A percentile compares a stretch with the other conserved stretches of the same genome.
phyloP scores from a whole-genome alignment of 805 yeast genomes.

The Candida sphagnicola region DNA sequence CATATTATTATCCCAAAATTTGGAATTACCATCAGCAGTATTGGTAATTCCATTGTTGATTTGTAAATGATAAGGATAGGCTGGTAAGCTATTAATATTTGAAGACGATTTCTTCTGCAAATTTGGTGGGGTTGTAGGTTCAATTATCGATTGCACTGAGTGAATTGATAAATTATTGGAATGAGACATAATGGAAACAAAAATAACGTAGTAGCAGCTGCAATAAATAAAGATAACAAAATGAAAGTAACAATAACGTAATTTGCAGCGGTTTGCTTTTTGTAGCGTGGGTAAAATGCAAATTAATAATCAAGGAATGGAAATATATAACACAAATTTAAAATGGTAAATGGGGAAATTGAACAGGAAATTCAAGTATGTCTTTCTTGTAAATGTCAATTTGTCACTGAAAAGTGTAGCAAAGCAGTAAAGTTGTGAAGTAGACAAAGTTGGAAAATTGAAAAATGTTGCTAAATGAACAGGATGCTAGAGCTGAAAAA shows the following conservation, averaged over 20 bases:
- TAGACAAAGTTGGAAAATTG: too few relatives aligned
- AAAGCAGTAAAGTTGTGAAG: too few relatives aligned
- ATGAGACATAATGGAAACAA: constrained; percentile 7
- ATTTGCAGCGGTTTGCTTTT: too few relatives aligned
- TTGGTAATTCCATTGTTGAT: constrained; percentile 2
- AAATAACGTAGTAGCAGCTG: not conserved
- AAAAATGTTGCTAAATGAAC: too few relatives aligned
- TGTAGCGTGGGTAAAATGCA: too few relatives aligned
- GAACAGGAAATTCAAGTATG: too few relatives aligned
- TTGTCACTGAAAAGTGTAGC: too few relatives aligned
- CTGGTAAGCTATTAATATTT: not conserved
- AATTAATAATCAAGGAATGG: too few relatives aligned
- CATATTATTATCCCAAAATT: constrained; percentile 1
- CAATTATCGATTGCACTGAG: constrained; percentile 42
- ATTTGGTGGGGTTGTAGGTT: constrained; percentile 50
- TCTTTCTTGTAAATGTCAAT: too few relatives aligned
- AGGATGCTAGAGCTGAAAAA: too few relatives aligned
- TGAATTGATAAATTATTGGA: constrained; percentile 40
- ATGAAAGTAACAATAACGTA: not conserved
- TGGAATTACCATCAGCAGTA: constrained; percentile 1
- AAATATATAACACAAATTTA: too few relatives aligned
- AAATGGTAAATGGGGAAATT: too few relatives aligned
- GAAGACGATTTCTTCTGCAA: not conserved
- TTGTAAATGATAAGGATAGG: constrained; percentile 2
- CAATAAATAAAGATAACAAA: not conserved